Conservation (phyloP, 2,329 filamentous ascomycete species). For the Coniochaeta ligniaria region DNA sequence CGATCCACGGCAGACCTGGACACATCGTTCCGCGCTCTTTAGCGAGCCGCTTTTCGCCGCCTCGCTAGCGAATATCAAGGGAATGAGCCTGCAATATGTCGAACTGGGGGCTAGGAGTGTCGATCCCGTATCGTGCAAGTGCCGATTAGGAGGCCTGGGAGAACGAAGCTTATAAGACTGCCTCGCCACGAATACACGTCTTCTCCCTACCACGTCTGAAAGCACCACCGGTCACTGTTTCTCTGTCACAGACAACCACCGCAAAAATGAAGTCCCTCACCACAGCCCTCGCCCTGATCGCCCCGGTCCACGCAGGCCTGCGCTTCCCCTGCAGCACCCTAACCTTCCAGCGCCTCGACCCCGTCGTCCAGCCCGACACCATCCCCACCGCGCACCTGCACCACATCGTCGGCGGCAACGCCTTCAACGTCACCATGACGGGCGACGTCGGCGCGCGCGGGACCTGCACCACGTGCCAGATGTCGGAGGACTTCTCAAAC, state of each 20-base stretch:
- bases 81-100: background rate
- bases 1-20: background rate
- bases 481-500: constrained; percentile 9
- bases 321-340: constrained; percentile 2
- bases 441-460: constrained; percentile 2
- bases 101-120: background rate
- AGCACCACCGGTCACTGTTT: background rate
- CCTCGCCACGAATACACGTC: background rate
- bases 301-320: constrained; percentile 2
- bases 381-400: constrained; percentile 1
- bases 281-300: background rate
- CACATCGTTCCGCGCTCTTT: background rate
- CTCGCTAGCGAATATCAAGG: background rate
- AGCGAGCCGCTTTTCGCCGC: background rate
- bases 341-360: constrained; percentile 3
- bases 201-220: too few species aligned
- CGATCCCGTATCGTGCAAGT: background rate
- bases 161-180: background rate
- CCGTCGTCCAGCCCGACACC: constrained; percentile 3
- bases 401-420: constrained; percentile 5
- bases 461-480: constrained; percentile 4
- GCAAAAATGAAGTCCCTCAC: constrained; percentile 3
- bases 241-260: background rate
- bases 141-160: too few species aligned
- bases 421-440: constrained; percentile 3